Conservation (phyloP, 2,329 filamentous ascomycete genomes). For the Pseudogymnoascus sp. region DNA sequence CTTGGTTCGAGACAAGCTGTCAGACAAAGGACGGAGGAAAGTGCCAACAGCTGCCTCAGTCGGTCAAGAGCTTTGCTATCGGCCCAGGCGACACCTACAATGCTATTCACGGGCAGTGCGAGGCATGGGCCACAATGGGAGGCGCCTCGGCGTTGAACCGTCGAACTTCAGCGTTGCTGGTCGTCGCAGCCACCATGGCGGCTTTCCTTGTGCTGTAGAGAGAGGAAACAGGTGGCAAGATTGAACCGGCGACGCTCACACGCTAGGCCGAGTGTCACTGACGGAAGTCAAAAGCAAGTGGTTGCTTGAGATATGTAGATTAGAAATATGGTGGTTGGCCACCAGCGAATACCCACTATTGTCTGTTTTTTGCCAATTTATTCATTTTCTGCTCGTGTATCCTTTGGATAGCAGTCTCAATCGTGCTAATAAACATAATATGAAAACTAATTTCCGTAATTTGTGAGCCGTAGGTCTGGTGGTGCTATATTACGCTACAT, state of each 20-base stretch:
- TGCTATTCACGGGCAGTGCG: background rate
- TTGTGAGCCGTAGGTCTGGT: no score
- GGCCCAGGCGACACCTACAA: background rate
- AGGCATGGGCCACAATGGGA: background rate
- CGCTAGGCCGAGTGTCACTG: no score
- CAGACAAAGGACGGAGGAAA: background rate
- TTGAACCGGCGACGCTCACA: background rate
- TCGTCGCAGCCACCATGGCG: background rate
- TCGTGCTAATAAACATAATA: no score
- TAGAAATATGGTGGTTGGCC: no score
- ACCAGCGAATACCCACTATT: no score
- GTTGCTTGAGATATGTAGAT: no score
- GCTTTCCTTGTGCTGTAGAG: background rate
- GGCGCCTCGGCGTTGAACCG: background rate
- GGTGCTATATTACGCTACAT: no score
- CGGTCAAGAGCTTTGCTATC: background rate
- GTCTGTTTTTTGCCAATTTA: no score
- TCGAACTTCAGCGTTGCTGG: background rate
- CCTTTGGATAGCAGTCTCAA: no score
- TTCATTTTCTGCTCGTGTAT: no score
- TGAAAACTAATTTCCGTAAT: no score
- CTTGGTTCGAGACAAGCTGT: slow-evolving; percentile 2
- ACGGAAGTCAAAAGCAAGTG: no score
- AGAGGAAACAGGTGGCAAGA: background rate
- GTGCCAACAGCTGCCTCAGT: background rate